These are phyloP conservation scores for Rhododendron ovatum DNA, from an alignment of 148 eudicot species.

Conservation along the genomic window DNA sequence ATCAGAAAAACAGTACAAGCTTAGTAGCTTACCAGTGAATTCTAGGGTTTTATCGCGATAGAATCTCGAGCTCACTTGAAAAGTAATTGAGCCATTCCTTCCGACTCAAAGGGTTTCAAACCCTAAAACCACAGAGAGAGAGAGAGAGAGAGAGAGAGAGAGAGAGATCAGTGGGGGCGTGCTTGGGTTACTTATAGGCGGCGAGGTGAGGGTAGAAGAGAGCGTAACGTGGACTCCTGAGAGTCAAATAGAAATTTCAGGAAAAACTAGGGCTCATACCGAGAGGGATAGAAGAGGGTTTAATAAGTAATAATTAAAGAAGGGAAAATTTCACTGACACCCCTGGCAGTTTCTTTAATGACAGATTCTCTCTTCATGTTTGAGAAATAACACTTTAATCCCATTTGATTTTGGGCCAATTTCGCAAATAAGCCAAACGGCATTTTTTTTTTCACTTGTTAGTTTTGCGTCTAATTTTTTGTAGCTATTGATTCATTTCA, in stretches of 20 bases:
- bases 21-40: slow-evolving; percentile 8
- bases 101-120: background rate
- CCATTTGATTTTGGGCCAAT: background rate
- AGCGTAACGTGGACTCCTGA: background rate
- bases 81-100: background rate
- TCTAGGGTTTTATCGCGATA: background rate
- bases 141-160: background rate
- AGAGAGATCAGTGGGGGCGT: background rate
- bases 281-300: background rate
- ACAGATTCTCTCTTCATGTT: background rate
- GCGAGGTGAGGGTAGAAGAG: background rate
- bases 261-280: background rate
- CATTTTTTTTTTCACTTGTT: too few species aligned
- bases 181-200: background rate
- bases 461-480: too few species aligned
- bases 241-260: background rate
- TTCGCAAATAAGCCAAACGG: background rate
- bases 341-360: background rate
- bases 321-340: background rate
- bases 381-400: too few species aligned
- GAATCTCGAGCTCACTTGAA: background rate
- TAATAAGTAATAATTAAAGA: too few species aligned
- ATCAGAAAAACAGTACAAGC: background rate
- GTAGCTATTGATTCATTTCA: too few species aligned
- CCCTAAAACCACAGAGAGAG: background rate